Evolutionary conservation across 805 yeast species (phyloP), one percentile per base, ranked within the genome.

Genomic region (Ogataea zsoltii): DNA sequence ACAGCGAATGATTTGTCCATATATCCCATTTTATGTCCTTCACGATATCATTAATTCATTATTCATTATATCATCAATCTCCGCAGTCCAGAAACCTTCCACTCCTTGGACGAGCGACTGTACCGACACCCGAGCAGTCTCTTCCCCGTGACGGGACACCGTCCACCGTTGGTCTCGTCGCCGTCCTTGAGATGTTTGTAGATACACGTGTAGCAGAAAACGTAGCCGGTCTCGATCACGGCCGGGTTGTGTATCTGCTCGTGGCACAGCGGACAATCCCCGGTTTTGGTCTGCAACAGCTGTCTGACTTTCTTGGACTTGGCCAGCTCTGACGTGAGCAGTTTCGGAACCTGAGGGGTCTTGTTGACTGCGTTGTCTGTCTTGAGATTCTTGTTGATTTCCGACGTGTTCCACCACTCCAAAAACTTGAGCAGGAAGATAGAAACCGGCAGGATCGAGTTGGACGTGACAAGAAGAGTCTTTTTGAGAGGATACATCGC

Each of bases 341-440:
- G 49, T 49, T 25, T 51, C 7, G 74, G 81, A 2, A 77, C 46
- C 34, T 38, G 38, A 7, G 50, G 57, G 13, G 38, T 52, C 33
- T 50, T 51, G n/a, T 45, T 45, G 13, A 44, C 30, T 4, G 41
- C 70, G 40, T 69, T 69, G 38, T 72, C 74, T 45, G 76, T 77
- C 18, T 79, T 73, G 38, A 48, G 85, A 58, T 58, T 79, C 77
- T 3, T 76, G 65, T 3, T 80, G 58, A 88, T 77, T 48, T 85
- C 88, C 13, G 90, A 81, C 19, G 86, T 77, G 49, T 82, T 80
- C 95, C 96, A 91, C 97, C 97, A 91, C 63, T 91, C 97, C 29
- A 89, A 71, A 55, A 91, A 88, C 66, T 89, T 88, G 49, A 91
- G 72, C 18, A 83, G 58, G 60, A 92, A 90, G 41, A 91, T 84